Percentiles rank a stretch among this genome's conserved stretches.
Evolutionary conservation across 208 protist species (phyloP).

Genomic region (Trypanosoma melophagium): DNA sequence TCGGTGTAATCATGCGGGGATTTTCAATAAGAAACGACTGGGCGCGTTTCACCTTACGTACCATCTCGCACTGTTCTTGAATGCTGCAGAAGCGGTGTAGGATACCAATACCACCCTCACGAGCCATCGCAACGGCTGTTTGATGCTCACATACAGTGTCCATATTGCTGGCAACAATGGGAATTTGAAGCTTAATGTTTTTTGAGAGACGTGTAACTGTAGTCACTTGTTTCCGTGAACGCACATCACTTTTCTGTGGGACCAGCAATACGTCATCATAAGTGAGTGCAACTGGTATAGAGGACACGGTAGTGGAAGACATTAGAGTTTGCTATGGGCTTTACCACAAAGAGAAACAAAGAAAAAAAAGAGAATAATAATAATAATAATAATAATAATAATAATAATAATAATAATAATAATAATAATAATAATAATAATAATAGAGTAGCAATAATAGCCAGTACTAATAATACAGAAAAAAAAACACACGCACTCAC

Average conservation of each 20-base stretch:
- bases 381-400: too few relatives aligned
- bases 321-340: slow-evolving; percentile 9
- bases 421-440: slow-evolving; percentile 2
- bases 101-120: slow-evolving; percentile 89
- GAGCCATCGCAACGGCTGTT: slow-evolving; percentile 83
- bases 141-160: slow-evolving; percentile 91
- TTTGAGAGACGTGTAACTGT: slow-evolving; percentile 68
- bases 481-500: too few relatives aligned
- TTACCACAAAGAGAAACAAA: slow-evolving; percentile 13
- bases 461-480: too few relatives aligned
- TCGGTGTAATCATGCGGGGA: slow-evolving; percentile 71
- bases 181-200: slow-evolving; percentile 74
- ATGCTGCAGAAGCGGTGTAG: slow-evolving; percentile 90
- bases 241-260: slow-evolving; percentile 73
- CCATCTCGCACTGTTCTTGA: slow-evolving; percentile 87
- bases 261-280: slow-evolving; percentile 91
- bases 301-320: slow-evolving; percentile 25
- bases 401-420: too few relatives aligned
- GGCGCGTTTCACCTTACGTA: slow-evolving; percentile 88
- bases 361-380: background rate
- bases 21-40: slow-evolving; percentile 89
- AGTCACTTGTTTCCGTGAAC: slow-evolving; percentile 65
- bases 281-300: slow-evolving; percentile 65
- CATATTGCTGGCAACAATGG: slow-evolving; percentile 92
- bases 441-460: too few relatives aligned